Evolutionary conservation across 306 rosid genomes (phyloP), one percentile per base, ranked within the genome.

Genomic region (Mimosa pudica): DNA sequence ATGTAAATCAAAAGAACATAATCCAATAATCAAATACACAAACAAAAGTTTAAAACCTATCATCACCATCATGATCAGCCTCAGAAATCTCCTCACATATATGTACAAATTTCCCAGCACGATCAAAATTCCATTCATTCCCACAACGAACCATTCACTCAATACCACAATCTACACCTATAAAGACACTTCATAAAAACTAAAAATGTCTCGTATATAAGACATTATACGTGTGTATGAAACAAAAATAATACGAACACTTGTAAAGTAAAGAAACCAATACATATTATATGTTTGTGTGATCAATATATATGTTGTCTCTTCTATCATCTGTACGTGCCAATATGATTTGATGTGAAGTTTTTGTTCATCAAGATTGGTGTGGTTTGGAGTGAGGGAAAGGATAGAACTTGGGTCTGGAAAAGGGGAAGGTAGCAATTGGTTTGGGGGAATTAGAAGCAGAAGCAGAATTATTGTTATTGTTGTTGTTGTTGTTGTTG

Each of bases 371-470:
- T 18, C 20, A 68, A 10, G 85, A 71, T 54, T 52, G 80, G 79
- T 84, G 86, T 36, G 84, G 55, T 49, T 75, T 77, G 76, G 84
- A 33, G 75, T 68, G 75, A 76, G 49, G 7, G 62, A 84, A 86
- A 35, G 91, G 86, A 58, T 79, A 83, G 47, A 89, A 82, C 70
- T 84, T 85, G 3, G 89, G 89, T 68, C 85, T 84, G 10, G 80
- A 79, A 74, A 84, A 65, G 14, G 92, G 89, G 61, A 88, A 88
- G 36, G 86, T 88, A 7, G 7, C 55, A 6, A 7, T 48, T 71
- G 78, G 45, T 70, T 81, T 84, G 18, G 57, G 58, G 1, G 82
- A 46, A 38, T 38, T 38, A 30, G 81, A 80, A 81, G 1, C 7
- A 5, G 38, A 61, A 54, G 4, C 8, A 66, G 81, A 84, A 30